phyloP scores from a whole-genome alignment of 805 yeast species.

The Maudiozyma bulderi region DNA sequence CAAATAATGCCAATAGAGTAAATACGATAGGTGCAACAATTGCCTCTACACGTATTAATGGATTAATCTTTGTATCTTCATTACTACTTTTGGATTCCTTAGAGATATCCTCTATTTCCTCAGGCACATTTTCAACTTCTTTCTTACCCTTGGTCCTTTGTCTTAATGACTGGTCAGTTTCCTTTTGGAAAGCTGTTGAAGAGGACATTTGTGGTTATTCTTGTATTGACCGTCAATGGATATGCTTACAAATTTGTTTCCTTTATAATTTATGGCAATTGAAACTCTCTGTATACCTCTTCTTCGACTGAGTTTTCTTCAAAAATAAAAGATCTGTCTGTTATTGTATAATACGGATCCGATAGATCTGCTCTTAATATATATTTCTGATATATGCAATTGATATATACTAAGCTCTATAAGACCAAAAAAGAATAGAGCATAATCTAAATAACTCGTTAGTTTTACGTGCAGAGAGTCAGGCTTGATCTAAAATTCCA shows the following conservation, averaged over 20 bases:
- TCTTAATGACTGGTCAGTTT: background rate
- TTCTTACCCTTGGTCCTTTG: background rate
- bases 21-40: slow-evolving; percentile 35
- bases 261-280: background rate
- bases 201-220: background rate
- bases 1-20: slow-evolving; percentile 39
- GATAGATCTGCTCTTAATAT: too few species aligned
- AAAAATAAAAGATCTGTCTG: too few species aligned
- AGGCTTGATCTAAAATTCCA: too few species aligned
- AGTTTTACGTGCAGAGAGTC: too few species aligned
- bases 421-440: too few species aligned
- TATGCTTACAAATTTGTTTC: background rate
- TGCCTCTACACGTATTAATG: slow-evolving; percentile 23
- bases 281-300: background rate
- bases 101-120: slow-evolving; percentile 1
- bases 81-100: background rate
- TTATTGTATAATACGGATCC: too few species aligned
- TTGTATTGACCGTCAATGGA: background rate
- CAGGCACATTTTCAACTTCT: background rate
- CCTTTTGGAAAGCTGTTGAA: slow-evolving; percentile 2
- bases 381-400: too few species aligned
- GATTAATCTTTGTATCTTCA: background rate
- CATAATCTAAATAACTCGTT: too few species aligned
- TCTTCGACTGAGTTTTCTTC: too few species aligned
- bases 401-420: too few species aligned